A percentile compares a stretch with the other conserved stretches of the same genome.
phyloP scores from a whole-genome alignment of 2,329 filamentous ascomycete species.

The Blastomyces emzantsi region DNA sequence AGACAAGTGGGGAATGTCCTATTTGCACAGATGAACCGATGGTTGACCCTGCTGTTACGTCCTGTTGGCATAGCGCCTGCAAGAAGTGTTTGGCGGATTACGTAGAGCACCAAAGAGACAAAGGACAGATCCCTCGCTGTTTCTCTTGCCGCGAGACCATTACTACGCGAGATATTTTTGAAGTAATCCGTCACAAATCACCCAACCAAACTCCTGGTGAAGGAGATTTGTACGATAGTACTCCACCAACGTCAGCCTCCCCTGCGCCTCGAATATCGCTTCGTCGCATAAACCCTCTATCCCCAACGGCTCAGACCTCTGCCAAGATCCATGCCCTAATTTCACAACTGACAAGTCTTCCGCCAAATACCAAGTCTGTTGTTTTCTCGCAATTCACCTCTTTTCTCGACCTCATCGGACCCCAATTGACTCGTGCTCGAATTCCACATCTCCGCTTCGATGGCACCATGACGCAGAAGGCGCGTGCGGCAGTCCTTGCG shows the following conservation, averaged over 20 bases:
- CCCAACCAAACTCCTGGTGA: constrained; percentile 37
- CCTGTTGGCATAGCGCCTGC: constrained; percentile 96
- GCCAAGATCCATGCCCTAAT: constrained; percentile 81
- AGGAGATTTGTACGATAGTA: constrained; percentile 34
- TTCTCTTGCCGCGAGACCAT: constrained; percentile 84
- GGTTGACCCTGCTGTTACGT: constrained; percentile 86
- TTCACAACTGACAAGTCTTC: constrained; percentile 60
- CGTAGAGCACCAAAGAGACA: constrained; percentile 76
- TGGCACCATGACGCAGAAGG: constrained; percentile 79
- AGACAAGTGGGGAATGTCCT: constrained; percentile 81
- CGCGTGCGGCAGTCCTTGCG: constrained; percentile 65
- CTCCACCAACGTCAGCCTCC: constrained; percentile 27
- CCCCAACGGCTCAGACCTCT: constrained; percentile 50
- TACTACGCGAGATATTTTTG: constrained; percentile 76
- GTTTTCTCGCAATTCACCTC: constrained; percentile 98
- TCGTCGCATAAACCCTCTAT: constrained; percentile 54
- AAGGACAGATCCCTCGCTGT: constrained; percentile 66
- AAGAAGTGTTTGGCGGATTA: constrained; percentile 86
- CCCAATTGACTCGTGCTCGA: constrained; percentile 61
- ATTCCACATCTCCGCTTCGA: constrained; percentile 83
- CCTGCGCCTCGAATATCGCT: constrained; percentile 48
- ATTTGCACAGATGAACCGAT: constrained; percentile 95
- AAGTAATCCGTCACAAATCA: constrained; percentile 65
- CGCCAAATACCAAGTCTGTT: constrained; percentile 72
- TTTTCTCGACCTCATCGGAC: constrained; percentile 84